Conservation (phyloP, 805 yeast genomes). For the Saturnispora quitensis region DNA sequence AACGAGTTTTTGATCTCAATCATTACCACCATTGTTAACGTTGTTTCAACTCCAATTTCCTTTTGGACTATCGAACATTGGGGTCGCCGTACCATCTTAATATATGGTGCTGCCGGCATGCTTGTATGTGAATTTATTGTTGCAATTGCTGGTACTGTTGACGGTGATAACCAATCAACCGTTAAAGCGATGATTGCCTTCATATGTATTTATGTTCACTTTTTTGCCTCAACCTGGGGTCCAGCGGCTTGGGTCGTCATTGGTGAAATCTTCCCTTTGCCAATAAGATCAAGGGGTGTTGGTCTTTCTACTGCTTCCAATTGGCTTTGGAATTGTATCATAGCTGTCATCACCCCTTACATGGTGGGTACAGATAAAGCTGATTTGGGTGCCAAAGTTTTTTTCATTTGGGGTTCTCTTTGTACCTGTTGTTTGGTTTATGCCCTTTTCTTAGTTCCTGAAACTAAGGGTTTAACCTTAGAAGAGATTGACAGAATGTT, state of each 20-base stretch:
- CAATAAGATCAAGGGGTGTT: conserved; percentile 64
- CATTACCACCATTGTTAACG: conserved; percentile 44
- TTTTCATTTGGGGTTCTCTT: conserved; percentile 59
- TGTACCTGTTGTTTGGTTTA: conserved; percentile 42
- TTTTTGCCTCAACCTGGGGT: conserved; percentile 79
- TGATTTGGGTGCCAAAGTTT: conserved; percentile 52
- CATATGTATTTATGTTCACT: conserved; percentile 53
- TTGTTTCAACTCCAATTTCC: conserved; percentile 44
- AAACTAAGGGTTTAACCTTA: conserved; percentile 71
- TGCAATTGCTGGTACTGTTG: conserved; percentile 30
- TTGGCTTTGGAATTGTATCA: conserved; percentile 68
- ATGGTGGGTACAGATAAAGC: conserved; percentile 54
- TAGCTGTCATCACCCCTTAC: conserved; percentile 66
- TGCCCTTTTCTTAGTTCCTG: conserved; percentile 64
- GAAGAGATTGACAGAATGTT: conserved; percentile 62
- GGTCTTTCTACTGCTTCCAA: conserved; percentile 65
- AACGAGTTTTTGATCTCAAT: conserved; percentile 43
- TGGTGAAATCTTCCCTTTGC: conserved; percentile 57
- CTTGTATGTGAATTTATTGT: conserved; percentile 46
- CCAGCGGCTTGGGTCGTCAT: conserved; percentile 63
- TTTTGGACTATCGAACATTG: conserved; percentile 42
- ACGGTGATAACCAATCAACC: conserved; percentile 19
- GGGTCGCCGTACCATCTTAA: conserved; percentile 47
- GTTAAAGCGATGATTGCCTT: conserved; percentile 30
- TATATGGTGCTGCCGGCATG: conserved; percentile 43